Conservation (phyloP, 2,329 filamentous ascomycete species). For the Epichloe gansuensis region DNA sequence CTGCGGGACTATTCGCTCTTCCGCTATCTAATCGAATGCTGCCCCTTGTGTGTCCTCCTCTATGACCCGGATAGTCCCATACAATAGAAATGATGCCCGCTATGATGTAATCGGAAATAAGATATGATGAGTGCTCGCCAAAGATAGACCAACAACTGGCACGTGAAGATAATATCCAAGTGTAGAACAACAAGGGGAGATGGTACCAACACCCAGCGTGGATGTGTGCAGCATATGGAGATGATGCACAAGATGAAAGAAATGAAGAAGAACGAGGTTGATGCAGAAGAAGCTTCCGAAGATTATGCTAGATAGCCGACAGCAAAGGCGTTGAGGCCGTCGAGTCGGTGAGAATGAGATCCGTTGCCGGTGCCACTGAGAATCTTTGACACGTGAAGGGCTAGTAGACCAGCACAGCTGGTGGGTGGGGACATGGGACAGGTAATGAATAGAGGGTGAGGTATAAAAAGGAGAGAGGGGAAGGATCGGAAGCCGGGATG, state of each 20-base stretch:
- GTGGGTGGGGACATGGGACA: background rate
- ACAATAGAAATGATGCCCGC: background rate
- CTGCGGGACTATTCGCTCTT: background rate
- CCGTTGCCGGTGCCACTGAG: background rate
- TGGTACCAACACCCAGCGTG: background rate
- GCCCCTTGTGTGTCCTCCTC: background rate
- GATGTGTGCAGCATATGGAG: background rate
- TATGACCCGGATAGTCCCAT: background rate
- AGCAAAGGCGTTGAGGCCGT: background rate
- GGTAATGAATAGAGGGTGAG: background rate
- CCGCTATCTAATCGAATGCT: background rate
- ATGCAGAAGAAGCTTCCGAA: background rate
- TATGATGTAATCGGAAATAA: background rate
- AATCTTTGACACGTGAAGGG: background rate
- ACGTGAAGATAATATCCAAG: background rate
- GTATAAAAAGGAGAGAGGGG: background rate
- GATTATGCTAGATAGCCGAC: background rate
- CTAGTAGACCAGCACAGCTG: constrained; percentile 2
- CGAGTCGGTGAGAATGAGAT: background rate
- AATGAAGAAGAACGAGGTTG: background rate
- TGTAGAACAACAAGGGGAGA: background rate
- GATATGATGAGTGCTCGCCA: background rate
- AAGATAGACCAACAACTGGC: too few species aligned
- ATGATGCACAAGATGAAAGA: background rate
- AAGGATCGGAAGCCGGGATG: background rate